Evolutionary conservation across 345 rosid genomes (phyloP).

Genomic region (Draba incana): DNA sequence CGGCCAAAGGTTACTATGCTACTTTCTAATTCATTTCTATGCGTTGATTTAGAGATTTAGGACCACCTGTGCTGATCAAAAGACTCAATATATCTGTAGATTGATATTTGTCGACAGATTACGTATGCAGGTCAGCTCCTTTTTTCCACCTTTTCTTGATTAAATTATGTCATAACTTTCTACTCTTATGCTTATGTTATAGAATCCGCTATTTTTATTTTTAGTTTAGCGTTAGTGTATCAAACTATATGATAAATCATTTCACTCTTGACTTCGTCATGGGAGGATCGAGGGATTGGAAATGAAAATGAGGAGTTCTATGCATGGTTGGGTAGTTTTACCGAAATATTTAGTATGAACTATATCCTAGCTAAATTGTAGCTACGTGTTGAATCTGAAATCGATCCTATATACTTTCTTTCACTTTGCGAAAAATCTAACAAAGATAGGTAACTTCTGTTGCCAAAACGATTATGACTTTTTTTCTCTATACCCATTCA

Average conservation of each 20-base stretch:
- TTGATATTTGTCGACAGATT: conserved; percentile 41
- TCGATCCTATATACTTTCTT: background rate
- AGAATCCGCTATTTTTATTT: background rate
- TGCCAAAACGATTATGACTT: background rate
- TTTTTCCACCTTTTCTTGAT: conserved; percentile 31
- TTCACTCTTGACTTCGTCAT: conserved; percentile 37
- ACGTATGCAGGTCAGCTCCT: conserved; percentile 44
- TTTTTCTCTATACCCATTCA: background rate
- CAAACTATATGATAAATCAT: conserved; percentile 10
- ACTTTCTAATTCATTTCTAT: conserved; percentile 34
- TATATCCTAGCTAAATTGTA: background rate
- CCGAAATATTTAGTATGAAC: background rate
- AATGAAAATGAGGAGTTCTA: background rate
- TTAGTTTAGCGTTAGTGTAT: background rate
- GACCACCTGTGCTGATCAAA: conserved; percentile 44
- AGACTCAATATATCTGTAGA: conserved; percentile 29
- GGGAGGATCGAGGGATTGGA: background rate
- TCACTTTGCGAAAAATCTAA: background rate
- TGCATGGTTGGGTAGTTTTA: conserved; percentile 1
- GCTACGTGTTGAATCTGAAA: background rate
- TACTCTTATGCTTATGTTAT: conserved; percentile 40
- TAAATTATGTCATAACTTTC: conserved; percentile 44
- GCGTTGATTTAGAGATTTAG: conserved; percentile 40
- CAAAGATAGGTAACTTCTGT: background rate
- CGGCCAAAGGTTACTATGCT: conserved; percentile 51